phyloP scores from a whole-genome alignment of 768 basidiomycete genomes.

The Kwoniella newhampshirensis region DNA sequence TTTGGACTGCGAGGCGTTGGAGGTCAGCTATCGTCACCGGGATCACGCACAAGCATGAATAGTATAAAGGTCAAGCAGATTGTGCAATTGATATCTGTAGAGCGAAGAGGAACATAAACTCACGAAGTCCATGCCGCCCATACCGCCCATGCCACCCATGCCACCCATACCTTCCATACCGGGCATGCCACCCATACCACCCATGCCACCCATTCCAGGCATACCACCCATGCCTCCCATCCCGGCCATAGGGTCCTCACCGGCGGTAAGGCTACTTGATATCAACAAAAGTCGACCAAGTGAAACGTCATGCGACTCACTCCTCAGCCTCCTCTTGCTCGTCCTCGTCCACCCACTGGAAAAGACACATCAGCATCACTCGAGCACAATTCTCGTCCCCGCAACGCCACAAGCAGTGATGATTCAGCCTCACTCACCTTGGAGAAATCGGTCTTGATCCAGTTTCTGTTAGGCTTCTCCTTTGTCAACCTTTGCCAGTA shows the following conservation, averaged over 20 bases:
- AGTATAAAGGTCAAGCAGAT: too few relatives aligned
- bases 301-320: constrained; percentile 29
- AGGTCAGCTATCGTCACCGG: too few relatives aligned
- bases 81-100: too few relatives aligned
- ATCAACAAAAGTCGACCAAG: constrained; percentile 1
- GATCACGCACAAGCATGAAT: too few relatives aligned
- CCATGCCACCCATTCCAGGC: constrained; percentile 41
- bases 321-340: constrained; percentile 72
- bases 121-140: constrained; percentile 52
- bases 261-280: constrained; percentile 20
- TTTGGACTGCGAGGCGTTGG: constrained; percentile 34
- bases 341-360: constrained; percentile 88
- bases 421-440: constrained; percentile 55
- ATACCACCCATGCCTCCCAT: constrained; percentile 45
- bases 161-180: constrained; percentile 42
- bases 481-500: constrained; percentile 94
- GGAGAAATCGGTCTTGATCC: constrained; percentile 89
- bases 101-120: too few relatives aligned
- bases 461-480: constrained; percentile 74
- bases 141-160: constrained; percentile 39
- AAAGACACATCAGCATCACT: constrained; percentile 11
- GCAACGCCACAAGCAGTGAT: background rate
- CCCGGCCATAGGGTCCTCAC: constrained; percentile 39
- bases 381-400: background rate
- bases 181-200: constrained; percentile 41